Evolutionary conservation across 2,329 filamentous ascomycete species (phyloP).

Genomic region (Apiospora phragmitis): DNA sequence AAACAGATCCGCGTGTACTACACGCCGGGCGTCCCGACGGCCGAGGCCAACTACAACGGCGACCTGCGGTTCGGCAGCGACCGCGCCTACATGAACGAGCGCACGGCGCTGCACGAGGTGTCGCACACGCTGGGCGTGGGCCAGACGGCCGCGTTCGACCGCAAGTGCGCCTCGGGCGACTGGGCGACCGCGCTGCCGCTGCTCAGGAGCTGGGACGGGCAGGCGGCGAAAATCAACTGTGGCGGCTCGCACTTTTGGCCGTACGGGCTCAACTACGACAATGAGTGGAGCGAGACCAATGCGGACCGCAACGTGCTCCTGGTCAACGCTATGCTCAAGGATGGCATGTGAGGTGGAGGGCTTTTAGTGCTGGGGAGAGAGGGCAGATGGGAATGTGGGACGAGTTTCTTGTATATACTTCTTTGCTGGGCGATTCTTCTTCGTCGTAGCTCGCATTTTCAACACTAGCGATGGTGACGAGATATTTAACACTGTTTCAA

Average conservation of each 20-base stretch:
- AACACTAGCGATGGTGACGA: neutral
- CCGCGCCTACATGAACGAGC: conserved; percentile 48
- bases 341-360: conserved; percentile 34
- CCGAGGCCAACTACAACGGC: conserved; percentile 47
- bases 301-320: conserved; percentile 43
- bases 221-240: conserved; percentile 30
- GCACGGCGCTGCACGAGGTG: conserved; percentile 50
- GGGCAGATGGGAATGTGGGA: neutral
- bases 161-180: conserved; percentile 38
- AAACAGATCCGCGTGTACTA: conserved; percentile 44
- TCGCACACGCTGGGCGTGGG: conserved; percentile 49
- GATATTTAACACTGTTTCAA: neutral
- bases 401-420: neutral
- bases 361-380: neutral
- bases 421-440: neutral
- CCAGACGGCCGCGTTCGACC: conserved; percentile 41
- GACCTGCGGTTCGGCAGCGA: conserved; percentile 47
- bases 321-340: conserved; percentile 45
- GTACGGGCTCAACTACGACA: conserved; percentile 42
- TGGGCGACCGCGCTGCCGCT: conserved; percentile 42
- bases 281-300: conserved; percentile 46
- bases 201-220: conserved; percentile 43
- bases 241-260: conserved; percentile 41
- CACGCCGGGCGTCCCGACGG: conserved; percentile 43
- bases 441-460: neutral